Evolutionary conservation across 2,329 filamentous ascomycete genomes (phyloP).

Genomic region (Trichocomaceae sp.): DNA sequence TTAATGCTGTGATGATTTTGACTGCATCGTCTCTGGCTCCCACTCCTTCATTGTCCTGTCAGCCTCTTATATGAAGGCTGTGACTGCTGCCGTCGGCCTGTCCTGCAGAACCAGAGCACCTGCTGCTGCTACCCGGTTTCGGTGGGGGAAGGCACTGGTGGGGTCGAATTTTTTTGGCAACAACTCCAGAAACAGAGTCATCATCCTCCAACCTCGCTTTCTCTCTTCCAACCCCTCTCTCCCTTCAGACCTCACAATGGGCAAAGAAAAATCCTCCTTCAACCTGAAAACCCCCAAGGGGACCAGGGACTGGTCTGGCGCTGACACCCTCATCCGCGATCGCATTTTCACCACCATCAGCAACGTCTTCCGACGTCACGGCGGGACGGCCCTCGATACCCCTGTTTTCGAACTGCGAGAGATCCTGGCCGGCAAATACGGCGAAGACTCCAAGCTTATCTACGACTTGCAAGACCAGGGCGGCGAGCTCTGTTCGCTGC

Average conservation of each 20-base stretch:
- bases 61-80: slow-evolving; percentile 27
- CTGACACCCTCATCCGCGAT: slow-evolving; percentile 73
- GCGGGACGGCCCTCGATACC: slow-evolving; percentile 72
- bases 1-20: too few species aligned
- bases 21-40: neutral
- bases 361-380: slow-evolving; percentile 76
- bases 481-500: slow-evolving; percentile 74
- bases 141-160: slow-evolving; percentile 15
- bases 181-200: slow-evolving; percentile 6
- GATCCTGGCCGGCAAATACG: slow-evolving; percentile 83
- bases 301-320: slow-evolving; percentile 77
- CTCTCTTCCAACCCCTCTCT: slow-evolving; percentile 13
- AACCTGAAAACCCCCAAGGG: slow-evolving; percentile 86
- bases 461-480: slow-evolving; percentile 85
- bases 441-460: slow-evolving; percentile 86
- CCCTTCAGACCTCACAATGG: slow-evolving; percentile 9
- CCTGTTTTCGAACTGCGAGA: slow-evolving; percentile 81
- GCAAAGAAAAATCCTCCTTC: slow-evolving; percentile 38
- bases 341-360: slow-evolving; percentile 71
- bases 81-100: slow-evolving; percentile 16
- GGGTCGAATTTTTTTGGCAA: slow-evolving; percentile 13
- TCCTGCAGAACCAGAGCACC: slow-evolving; percentile 24
- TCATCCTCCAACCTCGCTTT: slow-evolving; percentile 11
- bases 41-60: neutral
- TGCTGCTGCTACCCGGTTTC: slow-evolving; percentile 14